Evolutionary conservation across 257 asterid genomes (phyloP).

Genomic region (Hygrophila difformis): DNA sequence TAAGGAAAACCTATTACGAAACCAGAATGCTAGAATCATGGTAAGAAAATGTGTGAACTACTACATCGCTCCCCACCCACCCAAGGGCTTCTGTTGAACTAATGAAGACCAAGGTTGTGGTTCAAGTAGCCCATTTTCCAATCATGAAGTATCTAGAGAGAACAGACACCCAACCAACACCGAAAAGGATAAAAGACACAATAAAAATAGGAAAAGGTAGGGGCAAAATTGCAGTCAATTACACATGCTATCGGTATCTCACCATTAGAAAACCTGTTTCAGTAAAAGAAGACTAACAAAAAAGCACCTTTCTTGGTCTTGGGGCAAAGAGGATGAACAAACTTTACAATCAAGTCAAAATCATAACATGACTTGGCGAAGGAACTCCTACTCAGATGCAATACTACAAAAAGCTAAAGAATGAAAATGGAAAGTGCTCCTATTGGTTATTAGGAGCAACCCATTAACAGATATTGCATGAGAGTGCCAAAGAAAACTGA

Average conservation of each 20-base stretch:
- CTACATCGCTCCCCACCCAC: no score
- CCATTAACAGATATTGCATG: no score
- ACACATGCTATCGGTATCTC: background rate
- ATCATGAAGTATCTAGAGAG: background rate
- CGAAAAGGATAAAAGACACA: background rate
- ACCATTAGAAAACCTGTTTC: background rate
- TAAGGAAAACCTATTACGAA: no score
- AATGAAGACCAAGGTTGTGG: no score
- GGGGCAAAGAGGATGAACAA: no score
- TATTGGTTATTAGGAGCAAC: no score
- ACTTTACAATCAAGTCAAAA: background rate
- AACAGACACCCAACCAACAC: background rate
- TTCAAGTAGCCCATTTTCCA: no score
- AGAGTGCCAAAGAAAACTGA: constrained; percentile 1
- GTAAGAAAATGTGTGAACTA: no score
- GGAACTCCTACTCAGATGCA: background rate
- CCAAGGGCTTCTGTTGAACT: no score
- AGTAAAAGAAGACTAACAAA: background rate
- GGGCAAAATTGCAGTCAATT: background rate
- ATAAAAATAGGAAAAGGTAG: background rate
- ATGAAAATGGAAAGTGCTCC: constrained; percentile 1
- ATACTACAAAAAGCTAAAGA: background rate
- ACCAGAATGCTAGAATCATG: no score
- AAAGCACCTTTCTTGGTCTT: background rate
- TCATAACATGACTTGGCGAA: background rate